phyloP scores from a whole-genome alignment of 2,329 filamentous ascomycete genomes.

The Exophiala dermatitidis region DNA sequence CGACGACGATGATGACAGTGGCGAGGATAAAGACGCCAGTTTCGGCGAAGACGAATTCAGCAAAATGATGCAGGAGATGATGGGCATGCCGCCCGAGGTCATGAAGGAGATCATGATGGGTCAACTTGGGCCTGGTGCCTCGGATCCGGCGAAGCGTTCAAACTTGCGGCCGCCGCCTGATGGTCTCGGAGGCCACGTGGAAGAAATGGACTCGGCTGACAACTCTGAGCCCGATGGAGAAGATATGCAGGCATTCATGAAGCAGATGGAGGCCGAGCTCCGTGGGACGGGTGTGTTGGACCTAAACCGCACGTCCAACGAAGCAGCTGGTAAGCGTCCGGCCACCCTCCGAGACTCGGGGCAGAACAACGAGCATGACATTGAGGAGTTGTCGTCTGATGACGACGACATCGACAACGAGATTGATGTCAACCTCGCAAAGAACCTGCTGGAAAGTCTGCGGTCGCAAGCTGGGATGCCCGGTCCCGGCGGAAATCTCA shows the following conservation, averaged over 20 bases:
- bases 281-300: slow-evolving; percentile 40
- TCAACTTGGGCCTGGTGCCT: slow-evolving; percentile 22
- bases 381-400: slow-evolving; percentile 20
- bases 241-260: slow-evolving; percentile 39
- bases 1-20: slow-evolving; percentile 50
- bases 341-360: slow-evolving; percentile 4
- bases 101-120: slow-evolving; percentile 28
- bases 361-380: slow-evolving; percentile 21
- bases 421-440: slow-evolving; percentile 79
- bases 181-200: slow-evolving; percentile 4
- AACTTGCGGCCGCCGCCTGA: slow-evolving; percentile 8
- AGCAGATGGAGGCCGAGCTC: slow-evolving; percentile 44
- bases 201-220: slow-evolving; percentile 34
- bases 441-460: slow-evolving; percentile 86
- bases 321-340: slow-evolving; percentile 24
- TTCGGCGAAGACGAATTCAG: slow-evolving; percentile 82
- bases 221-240: slow-evolving; percentile 41
- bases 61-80: slow-evolving; percentile 85
- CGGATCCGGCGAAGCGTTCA: slow-evolving; percentile 14
- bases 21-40: slow-evolving; percentile 66
- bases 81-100: slow-evolving; percentile 55
- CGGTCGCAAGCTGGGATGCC: slow-evolving; percentile 80
- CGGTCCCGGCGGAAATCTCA: slow-evolving; percentile 79
- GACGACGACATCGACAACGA: slow-evolving; percentile 51
- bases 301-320: slow-evolving; percentile 31